phyloP scores from a whole-genome alignment of 1,284 basidiomycete genomes.

The Singerocomus inundabilis region DNA sequence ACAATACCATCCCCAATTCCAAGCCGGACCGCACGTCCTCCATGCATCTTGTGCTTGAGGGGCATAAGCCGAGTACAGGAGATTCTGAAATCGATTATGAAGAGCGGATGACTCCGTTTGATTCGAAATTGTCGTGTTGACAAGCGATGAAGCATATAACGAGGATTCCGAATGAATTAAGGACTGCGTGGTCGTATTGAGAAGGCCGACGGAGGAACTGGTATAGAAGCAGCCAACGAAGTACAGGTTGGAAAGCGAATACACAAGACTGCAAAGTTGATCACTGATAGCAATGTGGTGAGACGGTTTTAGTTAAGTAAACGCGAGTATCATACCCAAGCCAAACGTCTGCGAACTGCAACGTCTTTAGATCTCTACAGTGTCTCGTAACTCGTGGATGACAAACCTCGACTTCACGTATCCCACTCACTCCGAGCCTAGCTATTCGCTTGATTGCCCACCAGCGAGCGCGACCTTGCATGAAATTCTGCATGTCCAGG shows the following conservation, averaged over 20 bases:
- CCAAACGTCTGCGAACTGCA: slow-evolving; percentile 79
- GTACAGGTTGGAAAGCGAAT: slow-evolving; percentile 71
- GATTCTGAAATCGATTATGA: not conserved
- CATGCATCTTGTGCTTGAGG: slow-evolving; percentile 14
- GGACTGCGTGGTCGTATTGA: not conserved
- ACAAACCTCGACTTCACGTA: slow-evolving; percentile 70
- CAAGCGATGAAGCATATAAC: not conserved
- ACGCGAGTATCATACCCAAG: slow-evolving; percentile 53
- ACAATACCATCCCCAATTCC: slow-evolving; percentile 60
- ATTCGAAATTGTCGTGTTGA: not conserved
- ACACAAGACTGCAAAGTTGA: slow-evolving; percentile 78
- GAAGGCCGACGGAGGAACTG: not conserved
- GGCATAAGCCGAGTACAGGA: slow-evolving; percentile 10
- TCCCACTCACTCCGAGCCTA: slow-evolving; percentile 69
- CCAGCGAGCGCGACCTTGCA: slow-evolving; percentile 49
- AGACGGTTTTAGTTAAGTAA: slow-evolving; percentile 21
- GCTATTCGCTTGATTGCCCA: slow-evolving; percentile 75
- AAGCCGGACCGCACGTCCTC: slow-evolving; percentile 14
- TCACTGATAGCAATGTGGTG: slow-evolving; percentile 51
- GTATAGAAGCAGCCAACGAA: slow-evolving; percentile 74
- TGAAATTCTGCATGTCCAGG: slow-evolving; percentile 15
- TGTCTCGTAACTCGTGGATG: not conserved
- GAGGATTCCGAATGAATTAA: not conserved
- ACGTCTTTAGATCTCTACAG: not conserved
- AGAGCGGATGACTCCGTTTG: not conserved